Evolutionary conservation across 1,284 basidiomycete genomes (phyloP).

Genomic region (Marasmius oreades): DNA sequence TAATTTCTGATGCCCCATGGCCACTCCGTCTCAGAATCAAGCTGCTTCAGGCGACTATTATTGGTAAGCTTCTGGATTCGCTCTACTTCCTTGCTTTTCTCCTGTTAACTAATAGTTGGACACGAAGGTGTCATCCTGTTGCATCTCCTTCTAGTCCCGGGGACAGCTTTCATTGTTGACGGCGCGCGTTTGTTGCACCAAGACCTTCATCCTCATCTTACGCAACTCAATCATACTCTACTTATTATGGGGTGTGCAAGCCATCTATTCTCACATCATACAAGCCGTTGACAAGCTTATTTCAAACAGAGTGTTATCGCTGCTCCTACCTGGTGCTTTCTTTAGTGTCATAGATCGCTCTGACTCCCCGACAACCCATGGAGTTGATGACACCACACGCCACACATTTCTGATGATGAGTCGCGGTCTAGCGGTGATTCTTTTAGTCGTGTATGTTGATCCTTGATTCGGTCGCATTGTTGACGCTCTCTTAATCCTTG

Average conservation of each 20-base stretch:
- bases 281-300: background rate
- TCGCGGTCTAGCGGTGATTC: constrained; percentile 39
- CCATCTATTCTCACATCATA: background rate
- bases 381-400: constrained; percentile 27
- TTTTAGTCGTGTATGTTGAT: constrained; percentile 35
- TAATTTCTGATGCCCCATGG: background rate
- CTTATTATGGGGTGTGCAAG: constrained; percentile 39
- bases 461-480: background rate
- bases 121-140: constrained; percentile 58
- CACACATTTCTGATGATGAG: constrained; percentile 38
- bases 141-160: constrained; percentile 60
- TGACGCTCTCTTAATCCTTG: background rate
- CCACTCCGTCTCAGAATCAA: constrained; percentile 33
- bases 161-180: constrained; percentile 57
- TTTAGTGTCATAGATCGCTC: constrained; percentile 37
- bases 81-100: background rate
- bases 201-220: constrained; percentile 38
- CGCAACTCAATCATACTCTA: constrained; percentile 43
- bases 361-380: constrained; percentile 10
- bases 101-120: background rate
- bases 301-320: constrained; percentile 34
- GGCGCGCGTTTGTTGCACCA: constrained; percentile 49
- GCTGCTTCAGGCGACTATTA: constrained; percentile 56
- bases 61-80: constrained; percentile 34
- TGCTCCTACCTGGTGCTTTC: constrained; percentile 42